Percentiles rank a stretch among this genome's conserved stretches.
These are phyloP conservation scores for Cercospora zeae-maydis DNA, from an alignment of 2,329 filamentous ascomycete genomes.

Conservation along the genomic window DNA sequence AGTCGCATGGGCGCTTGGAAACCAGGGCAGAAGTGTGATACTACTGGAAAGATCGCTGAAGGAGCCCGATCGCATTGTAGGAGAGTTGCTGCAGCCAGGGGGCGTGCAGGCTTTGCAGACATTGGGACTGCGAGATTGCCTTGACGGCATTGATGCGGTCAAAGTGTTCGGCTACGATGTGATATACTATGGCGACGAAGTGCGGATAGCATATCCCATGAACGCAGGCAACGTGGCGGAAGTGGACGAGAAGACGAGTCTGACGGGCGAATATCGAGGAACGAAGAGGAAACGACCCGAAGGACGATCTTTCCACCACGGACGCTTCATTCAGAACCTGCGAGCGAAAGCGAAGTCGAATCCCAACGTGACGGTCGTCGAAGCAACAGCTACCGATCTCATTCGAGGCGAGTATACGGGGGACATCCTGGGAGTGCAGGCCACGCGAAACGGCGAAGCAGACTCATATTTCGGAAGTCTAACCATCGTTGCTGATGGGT, in stretches of 20 bases:
- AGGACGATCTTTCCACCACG: conserved; percentile 88
- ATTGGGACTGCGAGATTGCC: conserved; percentile 74
- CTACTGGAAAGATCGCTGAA: conserved; percentile 84
- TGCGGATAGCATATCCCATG: conserved; percentile 74
- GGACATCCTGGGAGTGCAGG: conserved; percentile 79
- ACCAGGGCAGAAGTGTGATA: conserved; percentile 86
- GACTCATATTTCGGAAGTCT: conserved; percentile 83
- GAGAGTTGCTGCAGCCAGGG: conserved; percentile 90
- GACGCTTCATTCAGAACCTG: conserved; percentile 81
- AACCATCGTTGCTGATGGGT: conserved; percentile 89
- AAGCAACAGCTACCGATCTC: conserved; percentile 77
- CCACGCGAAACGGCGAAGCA: conserved; percentile 59
- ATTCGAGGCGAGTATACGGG: conserved; percentile 65
- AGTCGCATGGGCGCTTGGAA: conserved; percentile 75
- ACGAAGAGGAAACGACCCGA: conserved; percentile 54
- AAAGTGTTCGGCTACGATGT: conserved; percentile 83
- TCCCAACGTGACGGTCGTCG: conserved; percentile 82
- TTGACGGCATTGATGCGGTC: conserved; percentile 85
- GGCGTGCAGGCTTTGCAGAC: conserved; percentile 76
- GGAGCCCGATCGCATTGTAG: conserved; percentile 92
- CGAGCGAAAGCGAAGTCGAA: conserved; percentile 69
- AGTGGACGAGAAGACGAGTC: conserved; percentile 33
- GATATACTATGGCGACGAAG: conserved; percentile 70
- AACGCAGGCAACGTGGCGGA: conserved; percentile 45
- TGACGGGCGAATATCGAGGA: conserved; percentile 31